A percentile compares a stretch with the other conserved stretches of the same genome.
These are phyloP conservation scores for Alnus rubra DNA, from an alignment of 306 rosid genomes.

Conservation along the genomic window DNA sequence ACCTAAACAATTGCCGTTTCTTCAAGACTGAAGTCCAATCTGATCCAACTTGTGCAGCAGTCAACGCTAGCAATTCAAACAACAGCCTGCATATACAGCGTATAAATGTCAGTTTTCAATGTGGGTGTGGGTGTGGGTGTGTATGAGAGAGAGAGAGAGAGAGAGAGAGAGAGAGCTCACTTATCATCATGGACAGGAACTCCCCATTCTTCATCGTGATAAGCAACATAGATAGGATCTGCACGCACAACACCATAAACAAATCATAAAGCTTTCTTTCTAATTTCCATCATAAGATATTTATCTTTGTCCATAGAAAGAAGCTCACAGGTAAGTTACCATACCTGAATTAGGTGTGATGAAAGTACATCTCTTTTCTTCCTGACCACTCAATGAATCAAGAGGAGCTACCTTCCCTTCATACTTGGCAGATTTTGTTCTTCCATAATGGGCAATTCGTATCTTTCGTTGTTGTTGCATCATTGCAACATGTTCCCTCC, in stretches of 20 bases:
- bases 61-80: constrained; percentile 79
- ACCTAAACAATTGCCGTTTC: constrained; percentile 87
- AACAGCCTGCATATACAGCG: constrained; percentile 55
- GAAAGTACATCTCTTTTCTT: constrained; percentile 83
- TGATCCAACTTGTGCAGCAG: constrained; percentile 97
- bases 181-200: constrained; percentile 96
- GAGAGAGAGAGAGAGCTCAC: constrained; percentile 44
- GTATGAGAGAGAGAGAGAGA: constrained; percentile 11
- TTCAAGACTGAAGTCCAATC: constrained; percentile 96
- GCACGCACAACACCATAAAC: background rate
- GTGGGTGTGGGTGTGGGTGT: constrained; percentile 1
- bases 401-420: constrained; percentile 54
- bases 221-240: constrained; percentile 95
- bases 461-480: constrained; percentile 87
- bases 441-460: constrained; percentile 94
- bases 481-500: constrained; percentile 89
- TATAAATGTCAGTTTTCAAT: background rate
- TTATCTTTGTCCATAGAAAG: too few species aligned
- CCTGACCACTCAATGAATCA: constrained; percentile 46
- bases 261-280: background rate
- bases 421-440: constrained; percentile 85
- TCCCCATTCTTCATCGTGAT: constrained; percentile 99
- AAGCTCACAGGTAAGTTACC: background rate
- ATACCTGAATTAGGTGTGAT: constrained; percentile 90
- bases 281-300: background rate